A percentile compares a stretch with the other conserved stretches of the same genome.
phyloP scores from a whole-genome alignment of 2,329 filamentous ascomycete genomes.

The Alternaria infectoria region DNA sequence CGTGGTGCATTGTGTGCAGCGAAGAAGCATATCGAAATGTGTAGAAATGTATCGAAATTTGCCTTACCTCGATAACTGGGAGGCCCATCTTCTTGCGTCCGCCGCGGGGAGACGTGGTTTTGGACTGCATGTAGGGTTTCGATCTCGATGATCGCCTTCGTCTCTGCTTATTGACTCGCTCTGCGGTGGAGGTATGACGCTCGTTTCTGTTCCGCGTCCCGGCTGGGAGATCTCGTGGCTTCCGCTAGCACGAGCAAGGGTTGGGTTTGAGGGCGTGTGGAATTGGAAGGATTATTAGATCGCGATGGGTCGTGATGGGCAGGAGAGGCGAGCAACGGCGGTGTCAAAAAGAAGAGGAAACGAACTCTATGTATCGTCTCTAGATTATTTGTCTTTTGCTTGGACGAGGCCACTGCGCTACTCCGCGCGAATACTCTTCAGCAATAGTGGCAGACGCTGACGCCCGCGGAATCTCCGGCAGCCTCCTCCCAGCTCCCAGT shows the following conservation, averaged over 20 bases:
- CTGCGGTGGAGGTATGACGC: constrained; percentile 36
- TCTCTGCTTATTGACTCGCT: constrained; percentile 9
- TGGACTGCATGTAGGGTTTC: constrained; percentile 24
- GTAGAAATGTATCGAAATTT: neutral
- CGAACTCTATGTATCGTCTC: neutral
- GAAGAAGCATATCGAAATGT: neutral
- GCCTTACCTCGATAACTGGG: constrained; percentile 45
- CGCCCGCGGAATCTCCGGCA: constrained; percentile 26
- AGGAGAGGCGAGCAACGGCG: neutral
- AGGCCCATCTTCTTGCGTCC: constrained; percentile 33
- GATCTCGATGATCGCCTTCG: constrained; percentile 2
- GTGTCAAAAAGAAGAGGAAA: neutral
- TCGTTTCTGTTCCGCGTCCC: constrained; percentile 24
- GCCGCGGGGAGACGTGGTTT: constrained; percentile 17
- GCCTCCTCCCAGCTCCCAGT: constrained; percentile 14
- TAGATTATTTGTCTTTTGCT: constrained; percentile 11
- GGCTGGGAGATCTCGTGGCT: constrained; percentile 29
- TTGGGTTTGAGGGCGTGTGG: neutral
- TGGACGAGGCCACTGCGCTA: constrained; percentile 17
- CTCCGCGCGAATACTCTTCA: constrained; percentile 21
- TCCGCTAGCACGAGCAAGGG: constrained; percentile 16
- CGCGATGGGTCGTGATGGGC: constrained; percentile 1
- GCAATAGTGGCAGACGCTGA: constrained; percentile 19
- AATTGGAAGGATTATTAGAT: neutral
- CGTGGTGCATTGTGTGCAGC: neutral